Evolutionary conservation across 257 asterid genomes (phyloP).

Genomic region (Capsicum baccatum): DNA sequence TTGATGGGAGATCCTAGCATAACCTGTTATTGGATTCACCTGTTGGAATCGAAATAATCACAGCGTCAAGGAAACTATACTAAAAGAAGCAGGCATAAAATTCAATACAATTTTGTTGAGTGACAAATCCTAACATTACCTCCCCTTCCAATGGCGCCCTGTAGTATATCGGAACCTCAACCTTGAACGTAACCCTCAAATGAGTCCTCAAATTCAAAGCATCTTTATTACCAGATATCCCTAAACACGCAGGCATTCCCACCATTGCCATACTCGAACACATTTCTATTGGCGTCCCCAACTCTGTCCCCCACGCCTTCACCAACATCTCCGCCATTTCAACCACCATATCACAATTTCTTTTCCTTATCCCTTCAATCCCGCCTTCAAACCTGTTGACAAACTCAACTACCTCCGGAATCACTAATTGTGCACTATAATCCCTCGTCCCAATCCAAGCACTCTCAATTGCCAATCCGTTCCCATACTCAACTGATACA

Average conservation of each 20-base stretch:
- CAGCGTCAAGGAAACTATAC: no score
- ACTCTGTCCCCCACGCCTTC: conserved; percentile 68
- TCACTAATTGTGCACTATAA: conserved; percentile 77
- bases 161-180: conserved; percentile 83
- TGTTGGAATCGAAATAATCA: no score
- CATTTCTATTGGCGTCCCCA: conserved; percentile 79
- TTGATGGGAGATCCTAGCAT: conserved; percentile 91
- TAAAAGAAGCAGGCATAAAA: no score
- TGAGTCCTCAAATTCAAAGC: conserved; percentile 63
- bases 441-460: conserved; percentile 91
- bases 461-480: conserved; percentile 75
- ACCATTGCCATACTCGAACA: conserved; percentile 95
- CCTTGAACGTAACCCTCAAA: conserved; percentile 63
- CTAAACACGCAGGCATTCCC: conserved; percentile 75
- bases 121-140: background rate
- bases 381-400: conserved; percentile 77
- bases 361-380: conserved; percentile 67
- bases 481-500: conserved; percentile 79
- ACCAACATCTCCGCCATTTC: conserved; percentile 56
- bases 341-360: conserved; percentile 59
- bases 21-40: conserved; percentile 57
- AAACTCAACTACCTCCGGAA: conserved; percentile 70
- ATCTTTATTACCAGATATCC: conserved; percentile 55
- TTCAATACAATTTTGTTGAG: no score
- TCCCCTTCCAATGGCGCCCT: conserved; percentile 60